Evolutionary conservation across 768 basidiomycete species (phyloP).

Genomic region (Phanerochaete sordida): DNA sequence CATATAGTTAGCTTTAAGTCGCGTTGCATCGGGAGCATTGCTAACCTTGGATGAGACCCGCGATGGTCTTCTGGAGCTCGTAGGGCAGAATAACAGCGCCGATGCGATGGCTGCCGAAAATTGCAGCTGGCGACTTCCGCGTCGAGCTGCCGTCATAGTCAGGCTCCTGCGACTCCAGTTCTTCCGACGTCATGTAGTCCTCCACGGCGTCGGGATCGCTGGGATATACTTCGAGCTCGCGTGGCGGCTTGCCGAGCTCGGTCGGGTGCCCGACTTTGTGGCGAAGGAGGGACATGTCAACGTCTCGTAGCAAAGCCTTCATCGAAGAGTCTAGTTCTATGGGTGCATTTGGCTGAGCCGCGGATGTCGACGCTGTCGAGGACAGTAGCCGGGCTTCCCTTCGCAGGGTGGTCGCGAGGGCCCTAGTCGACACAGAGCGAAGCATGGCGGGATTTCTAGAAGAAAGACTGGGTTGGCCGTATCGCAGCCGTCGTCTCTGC

Average conservation of each 20-base stretch:
- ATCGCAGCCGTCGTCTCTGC: not conserved
- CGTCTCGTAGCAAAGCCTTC: slow-evolving; percentile 57
- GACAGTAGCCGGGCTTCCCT: slow-evolving; percentile 23
- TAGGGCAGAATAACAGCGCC: slow-evolving; percentile 70
- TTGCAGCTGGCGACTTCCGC: slow-evolving; percentile 77
- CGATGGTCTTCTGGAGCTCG: slow-evolving; percentile 67
- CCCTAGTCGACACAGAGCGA: slow-evolving; percentile 4
- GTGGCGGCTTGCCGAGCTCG: slow-evolving; percentile 24
- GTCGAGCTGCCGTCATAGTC: slow-evolving; percentile 32
- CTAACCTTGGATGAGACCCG: slow-evolving; percentile 63
- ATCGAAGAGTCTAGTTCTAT: slow-evolving; percentile 66
- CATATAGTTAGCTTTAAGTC: slow-evolving; percentile 3
- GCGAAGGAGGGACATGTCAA: slow-evolving; percentile 56
- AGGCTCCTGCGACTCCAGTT: slow-evolving; percentile 33
- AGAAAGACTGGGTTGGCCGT: too few species aligned
- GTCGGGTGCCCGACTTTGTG: slow-evolving; percentile 20
- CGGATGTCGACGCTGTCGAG: slow-evolving; percentile 22
- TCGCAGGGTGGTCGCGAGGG: slow-evolving; percentile 1
- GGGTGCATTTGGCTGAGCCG: slow-evolving; percentile 52
- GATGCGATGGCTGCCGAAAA: slow-evolving; percentile 70
- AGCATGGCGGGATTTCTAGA: not conserved
- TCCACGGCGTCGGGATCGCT: slow-evolving; percentile 21
- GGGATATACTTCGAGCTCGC: slow-evolving; percentile 56
- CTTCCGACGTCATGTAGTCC: slow-evolving; percentile 25
- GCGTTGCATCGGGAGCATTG: not conserved